Base-by-base conservation (phyloP, 306 rosid genomes). In the Lathyrus aphaca region DNA sequence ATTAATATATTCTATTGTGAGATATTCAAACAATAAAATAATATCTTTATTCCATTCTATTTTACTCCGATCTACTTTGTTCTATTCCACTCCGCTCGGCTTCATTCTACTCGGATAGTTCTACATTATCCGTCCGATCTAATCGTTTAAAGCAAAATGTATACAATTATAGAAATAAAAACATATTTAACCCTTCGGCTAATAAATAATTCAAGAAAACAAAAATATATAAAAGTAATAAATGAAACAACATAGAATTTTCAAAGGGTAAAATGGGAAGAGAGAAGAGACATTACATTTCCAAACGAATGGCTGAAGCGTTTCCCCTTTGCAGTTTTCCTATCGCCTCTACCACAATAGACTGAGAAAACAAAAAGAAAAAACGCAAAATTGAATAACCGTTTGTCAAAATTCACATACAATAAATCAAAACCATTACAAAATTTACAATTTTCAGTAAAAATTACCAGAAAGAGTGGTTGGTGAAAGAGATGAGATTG, bases 301-400 rank as follows among this genome's bases (percentile, higher is more conserved):
- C 91, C 97, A 59, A 57, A 87, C 0, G 97, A 91, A 83, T 85
- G 96, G 71, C 69, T 85, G 88, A 91, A 91, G 64, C 91, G 96
- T 79, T 91, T 91, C 29, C 97, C 96, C 74, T 64, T 86, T 13
- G 82, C 89, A 5, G 91, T 88, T 80, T 85, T 91, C 93, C 65
- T 85, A 74, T 91, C 88, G 25, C 93, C 97, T 83, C 88, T 85
- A 58, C 96, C 97, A 66, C 96, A 91, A 53, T 73, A 83, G 55
- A 91, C 96, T 88, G 80, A 25, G 12, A 30, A 7, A 48, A 23
- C 32, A 51, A 7, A 4, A 16, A n/a, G n/a, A n/a, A 13, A 15
- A 3, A 3, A 5, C 1, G 3, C 8, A 2, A 70, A 38, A 51
- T 18, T 6, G 5, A 32, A 43, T 45, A 77, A 61, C 67, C 64